These are phyloP conservation scores for Rhizopus arrhizus DNA, from an alignment of 371 early-diverging fungal species.

Conservation along the genomic window DNA sequence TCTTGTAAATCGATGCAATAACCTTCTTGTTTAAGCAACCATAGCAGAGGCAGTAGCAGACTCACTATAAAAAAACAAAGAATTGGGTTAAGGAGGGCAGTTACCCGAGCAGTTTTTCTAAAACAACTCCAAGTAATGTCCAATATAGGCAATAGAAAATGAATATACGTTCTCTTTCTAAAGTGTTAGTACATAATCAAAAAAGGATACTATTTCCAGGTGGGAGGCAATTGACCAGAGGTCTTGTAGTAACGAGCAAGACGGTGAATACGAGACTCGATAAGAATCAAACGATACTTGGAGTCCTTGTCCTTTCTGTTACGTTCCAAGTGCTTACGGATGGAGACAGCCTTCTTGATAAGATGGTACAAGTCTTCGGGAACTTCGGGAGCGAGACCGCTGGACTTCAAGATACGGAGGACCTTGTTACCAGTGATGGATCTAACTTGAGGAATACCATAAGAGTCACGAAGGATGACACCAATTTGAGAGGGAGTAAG, in stretches of 20 bases:
- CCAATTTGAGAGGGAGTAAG: conserved; percentile 99
- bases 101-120: conserved; percentile 22
- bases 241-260: conserved; percentile 99
- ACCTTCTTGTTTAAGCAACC: conserved; percentile 41
- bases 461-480: conserved; percentile 96
- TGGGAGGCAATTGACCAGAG: conserved; percentile 95
- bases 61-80: conserved; percentile 36
- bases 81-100: conserved; percentile 32
- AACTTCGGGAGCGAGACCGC: conserved; percentile 88
- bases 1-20: neutral
- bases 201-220: conserved; percentile 92
- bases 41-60: conserved; percentile 54
- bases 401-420: conserved; percentile 89
- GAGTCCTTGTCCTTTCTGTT: conserved; percentile 99
- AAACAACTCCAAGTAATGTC: neutral
- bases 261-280: conserved; percentile 99
- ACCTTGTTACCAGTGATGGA: conserved; percentile 97
- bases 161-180: neutral
- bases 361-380: conserved; percentile 99
- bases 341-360: conserved; percentile 99
- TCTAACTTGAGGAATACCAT: conserved; percentile 97
- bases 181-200: conserved; percentile 21
- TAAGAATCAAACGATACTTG: conserved; percentile 99
- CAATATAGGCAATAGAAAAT: conserved; percentile 4
- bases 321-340: conserved; percentile 99